Evolutionary conservation across 805 yeast genomes (phyloP).

Genomic region (Candida maltosa): DNA sequence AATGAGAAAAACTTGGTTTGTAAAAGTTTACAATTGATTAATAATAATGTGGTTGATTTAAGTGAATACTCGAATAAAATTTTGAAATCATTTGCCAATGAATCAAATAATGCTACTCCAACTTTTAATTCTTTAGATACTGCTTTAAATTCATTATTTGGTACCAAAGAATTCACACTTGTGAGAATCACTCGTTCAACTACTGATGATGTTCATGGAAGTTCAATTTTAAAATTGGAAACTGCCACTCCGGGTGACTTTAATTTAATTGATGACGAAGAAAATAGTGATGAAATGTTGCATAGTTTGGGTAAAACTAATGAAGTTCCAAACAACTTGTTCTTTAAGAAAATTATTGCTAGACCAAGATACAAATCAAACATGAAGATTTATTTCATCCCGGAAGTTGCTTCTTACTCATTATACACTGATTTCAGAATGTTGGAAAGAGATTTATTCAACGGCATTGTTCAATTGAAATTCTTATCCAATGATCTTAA

Average conservation of each 20-base stretch:
- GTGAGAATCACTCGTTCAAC: constrained; percentile 55
- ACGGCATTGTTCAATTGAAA: constrained; percentile 44
- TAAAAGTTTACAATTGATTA: constrained; percentile 34
- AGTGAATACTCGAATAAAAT: constrained; percentile 33
- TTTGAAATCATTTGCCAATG: constrained; percentile 25
- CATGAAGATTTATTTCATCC: constrained; percentile 59
- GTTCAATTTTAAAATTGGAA: constrained; percentile 51
- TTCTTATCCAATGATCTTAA: constrained; percentile 4
- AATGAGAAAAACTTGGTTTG: constrained; percentile 10
- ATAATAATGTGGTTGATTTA: constrained; percentile 35
- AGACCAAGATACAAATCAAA: constrained; percentile 61
- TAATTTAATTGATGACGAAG: constrained; percentile 49
- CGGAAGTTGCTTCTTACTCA: constrained; percentile 34
- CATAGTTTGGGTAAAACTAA: constrained; percentile 38
- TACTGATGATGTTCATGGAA: constrained; percentile 48
- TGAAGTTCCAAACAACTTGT: constrained; percentile 45
- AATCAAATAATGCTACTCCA: constrained; percentile 11
- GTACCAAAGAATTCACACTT: constrained; percentile 38
- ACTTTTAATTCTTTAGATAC: constrained; percentile 44
- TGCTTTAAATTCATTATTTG: constrained; percentile 44
- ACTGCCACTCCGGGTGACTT: constrained; percentile 53
- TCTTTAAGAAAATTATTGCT: constrained; percentile 55
- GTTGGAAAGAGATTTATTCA: constrained; percentile 49
- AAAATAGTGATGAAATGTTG: constrained; percentile 33
- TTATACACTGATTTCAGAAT: constrained; percentile 48